Percentiles rank a stretch among this genome's conserved stretches.
phyloP scores from a whole-genome alignment of 352 stramenopile species.

The Globisporangium ultimum region DNA sequence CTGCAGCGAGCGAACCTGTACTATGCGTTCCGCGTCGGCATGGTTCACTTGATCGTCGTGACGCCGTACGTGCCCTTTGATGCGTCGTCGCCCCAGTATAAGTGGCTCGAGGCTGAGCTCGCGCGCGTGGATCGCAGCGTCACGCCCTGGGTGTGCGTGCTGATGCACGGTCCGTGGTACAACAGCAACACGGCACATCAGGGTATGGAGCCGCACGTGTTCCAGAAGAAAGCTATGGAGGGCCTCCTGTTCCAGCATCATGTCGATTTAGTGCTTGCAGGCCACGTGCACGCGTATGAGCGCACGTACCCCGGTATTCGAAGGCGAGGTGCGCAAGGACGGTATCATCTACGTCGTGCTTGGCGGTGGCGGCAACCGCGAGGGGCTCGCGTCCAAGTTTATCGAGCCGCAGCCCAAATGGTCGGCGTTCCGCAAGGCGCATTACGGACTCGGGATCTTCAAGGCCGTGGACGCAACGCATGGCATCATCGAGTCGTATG shows the following conservation, averaged over 20 bases:
- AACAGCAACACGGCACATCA: conserved; percentile 92
- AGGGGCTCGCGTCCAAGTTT: conserved; percentile 83
- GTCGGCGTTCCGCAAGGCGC: conserved; percentile 76
- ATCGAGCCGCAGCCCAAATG: conserved; percentile 71
- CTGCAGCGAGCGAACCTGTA: conserved; percentile 85
- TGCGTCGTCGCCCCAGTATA: conserved; percentile 78
- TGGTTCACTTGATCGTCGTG: conserved; percentile 87
- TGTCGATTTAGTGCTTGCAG: conserved; percentile 88
- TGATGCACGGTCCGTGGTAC: conserved; percentile 94
- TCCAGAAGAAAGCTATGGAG: conserved; percentile 88
- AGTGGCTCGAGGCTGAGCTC: conserved; percentile 88
- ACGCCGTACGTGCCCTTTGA: conserved; percentile 89
- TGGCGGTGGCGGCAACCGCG: conserved; percentile 89
- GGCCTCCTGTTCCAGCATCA: conserved; percentile 85
- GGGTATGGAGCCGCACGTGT: conserved; percentile 65
- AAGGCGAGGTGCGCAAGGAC: conserved; percentile 54
- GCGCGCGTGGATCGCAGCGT: conserved; percentile 71
- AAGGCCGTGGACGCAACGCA: conserved; percentile 66
- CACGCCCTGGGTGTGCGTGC: conserved; percentile 91
- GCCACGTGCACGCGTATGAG: conserved; percentile 95
- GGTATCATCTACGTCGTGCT: conserved; percentile 91
- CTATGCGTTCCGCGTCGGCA: conserved; percentile 87
- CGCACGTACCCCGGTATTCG: conserved; percentile 82
- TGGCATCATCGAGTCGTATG: conserved; percentile 68
- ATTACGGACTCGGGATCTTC: conserved; percentile 76